Base-by-base conservation (phyloP, 257 asterid genomes). In the Solanum piurae region DNA sequence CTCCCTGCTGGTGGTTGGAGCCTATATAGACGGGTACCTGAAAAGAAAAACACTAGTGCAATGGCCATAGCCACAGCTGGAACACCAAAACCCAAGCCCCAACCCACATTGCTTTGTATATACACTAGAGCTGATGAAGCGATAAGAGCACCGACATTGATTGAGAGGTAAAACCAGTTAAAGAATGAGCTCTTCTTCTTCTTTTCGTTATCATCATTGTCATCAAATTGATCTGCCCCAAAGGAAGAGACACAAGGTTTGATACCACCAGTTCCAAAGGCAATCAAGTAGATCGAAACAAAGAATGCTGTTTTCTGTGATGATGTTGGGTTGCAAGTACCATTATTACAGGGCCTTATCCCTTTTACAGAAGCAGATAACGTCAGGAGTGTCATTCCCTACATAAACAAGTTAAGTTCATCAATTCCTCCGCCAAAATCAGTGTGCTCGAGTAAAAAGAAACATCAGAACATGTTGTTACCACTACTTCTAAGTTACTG, bases 141-240 rank as follows among this genome's bases (percentile, higher is more conserved):
- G 34, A 96, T 86, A 12, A 96, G 90, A 58, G 99, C 98, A n/a
- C 99, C 99, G 1, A 96, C 27, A 34, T 96, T 95, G 36, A 96
- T 94, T 4, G 99, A 94, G 85, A 96, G 89, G 86, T 96, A 96
- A 76, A 95, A 96, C 94, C 94, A 96, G 88, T 96, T 96, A 92
- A 96, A 96, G 89, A 95, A 96, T 1, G 98, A 96, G 88, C 98
- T 94, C 92, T 94, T 96, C 86, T 72, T 91, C 73, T 92, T 89
- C 93, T 93, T 93, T 91, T 96, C 98, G 0, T 36, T 86, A 55
- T 91, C 95, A 66, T 94, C 98, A 29, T 86, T 93, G 3, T 94
- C 98, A 82, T 96, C 99, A 75, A 96, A 96, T 62, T 96, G 99
- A 87, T 96, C 98, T 0, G 99, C 98, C 6, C 98, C 99, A 23